Percentiles rank a stretch among this genome's conserved stretches.
phyloP scores from a whole-genome alignment of 176 grass and related monocot species.

The Canna indica region DNA sequence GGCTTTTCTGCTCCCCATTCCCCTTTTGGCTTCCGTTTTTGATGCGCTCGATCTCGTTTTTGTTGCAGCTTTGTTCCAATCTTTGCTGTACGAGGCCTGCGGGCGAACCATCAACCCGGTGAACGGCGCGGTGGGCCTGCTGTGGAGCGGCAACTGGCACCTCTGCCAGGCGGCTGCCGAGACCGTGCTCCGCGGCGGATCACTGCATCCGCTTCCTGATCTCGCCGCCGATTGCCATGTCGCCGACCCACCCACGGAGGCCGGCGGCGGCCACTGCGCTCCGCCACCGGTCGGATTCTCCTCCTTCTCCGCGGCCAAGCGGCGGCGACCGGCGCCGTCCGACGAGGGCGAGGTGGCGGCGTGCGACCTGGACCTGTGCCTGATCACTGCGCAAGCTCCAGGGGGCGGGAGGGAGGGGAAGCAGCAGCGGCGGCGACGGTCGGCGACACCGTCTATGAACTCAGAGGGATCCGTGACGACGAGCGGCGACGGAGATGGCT shows the following conservation, averaged over 20 bases:
- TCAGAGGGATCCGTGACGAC: constrained; percentile 64
- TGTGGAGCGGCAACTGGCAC: constrained; percentile 74
- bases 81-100: constrained; percentile 75
- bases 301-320: constrained; percentile 29
- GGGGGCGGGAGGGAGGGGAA: background rate
- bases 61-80: constrained; percentile 72
- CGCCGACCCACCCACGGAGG: constrained; percentile 23
- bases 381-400: constrained; percentile 29
- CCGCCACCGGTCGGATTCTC: constrained; percentile 13
- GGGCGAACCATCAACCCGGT: constrained; percentile 93
- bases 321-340: background rate
- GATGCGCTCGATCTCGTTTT: background rate
- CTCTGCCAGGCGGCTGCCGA: constrained; percentile 74
- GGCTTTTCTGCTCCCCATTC: background rate
- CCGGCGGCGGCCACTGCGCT: background rate
- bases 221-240: constrained; percentile 29
- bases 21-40: background rate
- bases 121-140: constrained; percentile 67
- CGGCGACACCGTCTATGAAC: constrained; percentile 11
- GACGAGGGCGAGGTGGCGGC: background rate
- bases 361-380: constrained; percentile 56
- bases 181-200: constrained; percentile 52
- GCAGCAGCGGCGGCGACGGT: constrained; percentile 6
- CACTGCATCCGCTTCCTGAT: constrained; percentile 35
- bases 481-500: constrained; percentile 7